Conservation (phyloP, 2,329 filamentous ascomycete genomes). For the Pleochaeta shiraiana region DNA sequence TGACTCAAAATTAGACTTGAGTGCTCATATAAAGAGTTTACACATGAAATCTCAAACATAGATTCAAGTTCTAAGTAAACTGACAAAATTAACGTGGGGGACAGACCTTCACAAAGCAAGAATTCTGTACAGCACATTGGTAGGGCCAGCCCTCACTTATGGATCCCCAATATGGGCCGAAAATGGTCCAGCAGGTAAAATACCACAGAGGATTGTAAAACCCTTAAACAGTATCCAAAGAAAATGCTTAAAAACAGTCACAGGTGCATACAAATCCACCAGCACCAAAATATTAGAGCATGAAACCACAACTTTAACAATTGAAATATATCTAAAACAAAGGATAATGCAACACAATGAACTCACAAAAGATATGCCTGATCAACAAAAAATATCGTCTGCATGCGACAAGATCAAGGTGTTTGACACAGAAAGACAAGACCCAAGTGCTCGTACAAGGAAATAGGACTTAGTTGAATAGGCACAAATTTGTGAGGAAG, state of each 20-base stretch:
- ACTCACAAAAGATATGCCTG: not conserved
- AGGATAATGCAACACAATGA: not conserved
- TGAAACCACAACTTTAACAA: not conserved
- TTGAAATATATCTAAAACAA: constrained; percentile 2
- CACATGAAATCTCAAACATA: not conserved
- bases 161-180: not conserved
- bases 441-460: not conserved
- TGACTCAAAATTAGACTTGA: not conserved
- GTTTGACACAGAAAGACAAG: not conserved
- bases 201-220: not conserved
- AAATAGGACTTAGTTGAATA: not conserved
- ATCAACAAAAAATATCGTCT: not conserved
- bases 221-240: not conserved
- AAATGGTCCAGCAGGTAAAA: not conserved
- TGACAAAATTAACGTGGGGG: not conserved
- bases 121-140: not conserved
- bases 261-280: not conserved
- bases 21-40: not conserved
- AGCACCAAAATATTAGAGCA: not conserved
- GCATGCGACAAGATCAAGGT: not conserved
- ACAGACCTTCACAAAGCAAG: not conserved
- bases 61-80: not conserved
- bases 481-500: not conserved
- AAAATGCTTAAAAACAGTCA: constrained; percentile 1
- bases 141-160: no score